A percentile compares a stretch with the other conserved stretches of the same genome.
Conservation (phyloP, 176 grass and related monocot genomes). For the Aegilops bicornis region DNA sequence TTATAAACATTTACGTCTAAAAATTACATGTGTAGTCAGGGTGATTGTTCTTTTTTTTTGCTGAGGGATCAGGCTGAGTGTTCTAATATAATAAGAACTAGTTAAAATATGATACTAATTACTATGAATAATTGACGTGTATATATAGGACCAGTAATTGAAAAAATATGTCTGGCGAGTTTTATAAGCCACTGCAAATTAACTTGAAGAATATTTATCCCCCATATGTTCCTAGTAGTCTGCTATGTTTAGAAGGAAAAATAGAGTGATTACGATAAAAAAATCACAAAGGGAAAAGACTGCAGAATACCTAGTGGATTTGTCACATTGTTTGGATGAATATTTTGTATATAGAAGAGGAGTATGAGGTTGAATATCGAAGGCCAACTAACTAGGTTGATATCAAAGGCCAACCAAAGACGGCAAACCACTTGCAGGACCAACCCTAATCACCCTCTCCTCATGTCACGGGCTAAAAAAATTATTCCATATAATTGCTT, state of each 20-base stretch:
- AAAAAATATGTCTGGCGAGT: not conserved
- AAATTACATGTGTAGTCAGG: not conserved
- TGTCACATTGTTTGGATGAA: not conserved
- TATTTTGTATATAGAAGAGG: not conserved
- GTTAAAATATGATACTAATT: not conserved
- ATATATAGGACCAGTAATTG: not conserved
- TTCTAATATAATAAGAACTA: not conserved
- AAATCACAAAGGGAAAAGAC: not conserved
- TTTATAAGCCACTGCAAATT: not conserved
- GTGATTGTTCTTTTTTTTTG: not conserved
- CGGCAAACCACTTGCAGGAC: not conserved
- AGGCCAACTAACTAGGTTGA: not conserved
- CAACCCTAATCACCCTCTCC: not conserved
- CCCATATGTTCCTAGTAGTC: too few species aligned
- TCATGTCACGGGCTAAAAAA: not conserved
- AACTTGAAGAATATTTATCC: not conserved
- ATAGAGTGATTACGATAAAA: too few species aligned
- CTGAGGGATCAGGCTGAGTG: not conserved
- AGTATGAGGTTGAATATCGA: not conserved
- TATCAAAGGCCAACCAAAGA: not conserved
- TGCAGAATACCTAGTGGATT: not conserved
- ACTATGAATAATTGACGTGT: not conserved
- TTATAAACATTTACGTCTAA: not conserved
- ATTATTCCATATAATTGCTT: not conserved
- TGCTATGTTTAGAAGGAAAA: too few species aligned